Base-by-base conservation (phyloP, 2,329 filamentous ascomycete genomes). In the Fusarium sp. region DNA sequence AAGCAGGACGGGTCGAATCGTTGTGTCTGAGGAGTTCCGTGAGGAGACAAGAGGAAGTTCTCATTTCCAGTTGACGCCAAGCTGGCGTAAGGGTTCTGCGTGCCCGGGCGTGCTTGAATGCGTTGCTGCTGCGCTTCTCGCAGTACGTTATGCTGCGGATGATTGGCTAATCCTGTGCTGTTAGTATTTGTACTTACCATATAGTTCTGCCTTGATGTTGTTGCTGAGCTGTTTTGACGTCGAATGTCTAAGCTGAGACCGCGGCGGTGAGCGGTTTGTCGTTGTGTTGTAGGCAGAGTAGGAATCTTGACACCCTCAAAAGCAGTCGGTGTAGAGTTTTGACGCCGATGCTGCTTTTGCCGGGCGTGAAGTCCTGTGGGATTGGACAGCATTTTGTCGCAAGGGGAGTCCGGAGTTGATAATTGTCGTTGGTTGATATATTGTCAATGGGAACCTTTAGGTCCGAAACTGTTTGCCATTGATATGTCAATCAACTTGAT, bases 91-190 rank as follows among this genome's bases (percentile, higher is more conserved):
- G 76, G 74, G 70, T 76, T 62, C 26, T 76, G 74, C 59, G 77
- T 85, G 86, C 91, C 90, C 88, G 91, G 91, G 88, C 91, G 89
- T 87, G 88, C 87, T 86, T 80, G 79, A 67, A 89, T 86, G 87
- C 88, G 88, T 85, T 94, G 92, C 89, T 92, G 89, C 88, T 95
- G 93, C 89, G 91, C 87, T 92, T 92, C 91, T 90, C 90, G 91
- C 89, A 93, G 87, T 83, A 88, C 86, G 55, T 74, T 71, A 87
- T 93, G 91, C 87, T 94, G 91, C 86, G 83, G 82, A 73, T 65
- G 72, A 62, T 69, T 82, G 82, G 86, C 73, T 83, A 83, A 80
- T 86, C 83, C 83, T 83, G 81, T 78, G 77, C 83, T 79, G 81
- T 85, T 87, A 82, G 83, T 85, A 79, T 75, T 73, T 70, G 79